Evolutionary conservation across 495 filamentous ascomycete genomes (phyloP).

Genomic region (Penicillium alfredii): DNA sequence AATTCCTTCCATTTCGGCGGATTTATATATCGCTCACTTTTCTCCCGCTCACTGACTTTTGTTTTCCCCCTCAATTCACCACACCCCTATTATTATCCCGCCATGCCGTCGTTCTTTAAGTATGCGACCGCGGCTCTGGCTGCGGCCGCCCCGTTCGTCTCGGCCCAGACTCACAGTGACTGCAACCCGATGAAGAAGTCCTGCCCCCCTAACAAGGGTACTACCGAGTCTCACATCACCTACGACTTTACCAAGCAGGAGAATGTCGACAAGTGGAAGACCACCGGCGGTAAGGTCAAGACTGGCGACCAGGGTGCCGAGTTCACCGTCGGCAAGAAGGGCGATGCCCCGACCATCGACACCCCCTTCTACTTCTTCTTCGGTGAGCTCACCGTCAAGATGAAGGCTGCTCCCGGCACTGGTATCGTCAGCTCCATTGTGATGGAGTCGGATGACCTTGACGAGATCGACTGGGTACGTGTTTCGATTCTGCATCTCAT

Average conservation of each 20-base stretch:
- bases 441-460: slow-evolving; percentile 82
- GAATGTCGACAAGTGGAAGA: slow-evolving; percentile 52
- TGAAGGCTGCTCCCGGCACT: slow-evolving; percentile 65
- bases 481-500: too few relatives aligned
- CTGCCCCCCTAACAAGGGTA: slow-evolving; percentile 57
- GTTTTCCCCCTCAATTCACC: background rate
- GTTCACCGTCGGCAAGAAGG: slow-evolving; percentile 65
- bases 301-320: slow-evolving; percentile 51
- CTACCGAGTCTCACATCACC: slow-evolving; percentile 46
- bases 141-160: slow-evolving; percentile 28
- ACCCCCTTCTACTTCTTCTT: slow-evolving; percentile 75
- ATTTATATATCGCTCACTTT: background rate
- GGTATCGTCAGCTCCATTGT: slow-evolving; percentile 80
- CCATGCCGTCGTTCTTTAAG: slow-evolving; percentile 31
- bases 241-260: slow-evolving; percentile 59
- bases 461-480: slow-evolving; percentile 91
- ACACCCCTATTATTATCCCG: slow-evolving; percentile 6
- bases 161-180: slow-evolving; percentile 43
- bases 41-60: background rate
- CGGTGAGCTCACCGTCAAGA: slow-evolving; percentile 61
- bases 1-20: too few relatives aligned
- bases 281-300: slow-evolving; percentile 50
- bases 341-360: slow-evolving; percentile 69
- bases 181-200: slow-evolving; percentile 38
- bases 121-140: slow-evolving; percentile 32